Evolutionary conservation across 768 basidiomycete species (phyloP), one percentile per base, ranked within the genome.

Genomic region (Lactifluus piperatus): DNA sequence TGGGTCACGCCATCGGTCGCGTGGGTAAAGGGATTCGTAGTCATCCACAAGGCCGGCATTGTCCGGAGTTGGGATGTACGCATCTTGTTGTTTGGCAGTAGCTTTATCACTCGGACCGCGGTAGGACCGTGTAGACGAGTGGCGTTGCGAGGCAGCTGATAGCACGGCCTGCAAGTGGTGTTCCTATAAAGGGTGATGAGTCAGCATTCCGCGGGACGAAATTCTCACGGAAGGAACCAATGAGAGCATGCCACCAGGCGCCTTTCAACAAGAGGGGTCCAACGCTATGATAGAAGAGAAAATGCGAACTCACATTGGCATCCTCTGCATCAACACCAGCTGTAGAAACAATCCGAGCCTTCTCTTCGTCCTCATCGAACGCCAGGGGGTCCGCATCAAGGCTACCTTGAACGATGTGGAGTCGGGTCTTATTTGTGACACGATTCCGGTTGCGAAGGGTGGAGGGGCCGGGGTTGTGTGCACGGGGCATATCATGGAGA

Each of bases 241-340:
- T 80, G 69, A 74, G 72, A 68, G 55, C 39, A 47, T 62, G 77
- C 71, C 78, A 80, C 77, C 72, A 71, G 69, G 52, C 63, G 27
- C 47, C 58, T 64, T 71, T 69, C 75, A 79, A 78, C 75, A 76
- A 72, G 73, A 70, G 68, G 68, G 73, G 72, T 67, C 63, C 65
- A 67, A 68, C 65, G 62, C 65, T 69, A 71, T 66, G 67, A 70
- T 70, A 67, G 68, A 66, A 65, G 65, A 39, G 47, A 48, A 49
- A 68, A 80, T 51, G 44, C 46, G 63, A 44, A 63, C 90, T 84
- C 77, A 94, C 91, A 74, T 92, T 91, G 72, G 91, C 90, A 69
- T 94, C 91, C 77, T 93, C 91, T 69, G 87, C 87, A 71, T 94
- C 91, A 68, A 94, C 91, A 66, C 91, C 91, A 44, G 88, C 86